These are phyloP conservation scores for Dichotomocladium elegans DNA, from an alignment of 371 early-diverging fungal species.

Conservation along the genomic window DNA sequence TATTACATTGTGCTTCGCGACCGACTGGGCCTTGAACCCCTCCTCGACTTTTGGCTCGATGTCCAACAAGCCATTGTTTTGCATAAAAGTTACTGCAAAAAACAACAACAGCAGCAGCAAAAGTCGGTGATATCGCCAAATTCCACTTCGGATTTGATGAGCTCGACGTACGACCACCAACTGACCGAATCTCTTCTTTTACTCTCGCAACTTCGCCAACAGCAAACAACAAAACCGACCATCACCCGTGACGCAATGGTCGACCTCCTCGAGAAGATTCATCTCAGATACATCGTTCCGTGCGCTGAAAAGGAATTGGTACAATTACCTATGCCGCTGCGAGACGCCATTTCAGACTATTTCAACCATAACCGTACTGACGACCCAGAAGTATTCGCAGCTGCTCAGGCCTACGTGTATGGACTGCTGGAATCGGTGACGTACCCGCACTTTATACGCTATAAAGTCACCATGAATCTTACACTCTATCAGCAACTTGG, in stretches of 20 bases:
- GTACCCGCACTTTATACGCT: constrained; percentile 54
- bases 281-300: constrained; percentile 51
- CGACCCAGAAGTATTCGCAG: constrained; percentile 45
- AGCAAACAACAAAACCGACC: constrained; percentile 16
- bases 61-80: constrained; percentile 56
- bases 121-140: neutral
- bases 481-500: constrained; percentile 50
- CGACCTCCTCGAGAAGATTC: constrained; percentile 53
- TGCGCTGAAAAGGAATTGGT: constrained; percentile 51
- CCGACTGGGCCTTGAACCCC: constrained; percentile 40
- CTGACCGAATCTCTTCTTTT: constrained; percentile 4
- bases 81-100: constrained; percentile 44
- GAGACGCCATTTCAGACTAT: constrained; percentile 20
- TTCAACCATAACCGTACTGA: constrained; percentile 23
- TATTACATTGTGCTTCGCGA: constrained; percentile 65
- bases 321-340: constrained; percentile 30
- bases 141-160: neutral
- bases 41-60: constrained; percentile 69
- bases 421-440: constrained; percentile 47
- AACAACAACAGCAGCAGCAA: constrained; percentile 6
- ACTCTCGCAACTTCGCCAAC: constrained; percentile 1
- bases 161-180: neutral
- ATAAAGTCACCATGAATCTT: constrained; percentile 56
- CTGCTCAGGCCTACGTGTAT: constrained; percentile 53
- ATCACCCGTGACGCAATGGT: constrained; percentile 32